phyloP scores from a whole-genome alignment of 768 basidiomycete species.

The Rhodocollybia butyracea region DNA sequence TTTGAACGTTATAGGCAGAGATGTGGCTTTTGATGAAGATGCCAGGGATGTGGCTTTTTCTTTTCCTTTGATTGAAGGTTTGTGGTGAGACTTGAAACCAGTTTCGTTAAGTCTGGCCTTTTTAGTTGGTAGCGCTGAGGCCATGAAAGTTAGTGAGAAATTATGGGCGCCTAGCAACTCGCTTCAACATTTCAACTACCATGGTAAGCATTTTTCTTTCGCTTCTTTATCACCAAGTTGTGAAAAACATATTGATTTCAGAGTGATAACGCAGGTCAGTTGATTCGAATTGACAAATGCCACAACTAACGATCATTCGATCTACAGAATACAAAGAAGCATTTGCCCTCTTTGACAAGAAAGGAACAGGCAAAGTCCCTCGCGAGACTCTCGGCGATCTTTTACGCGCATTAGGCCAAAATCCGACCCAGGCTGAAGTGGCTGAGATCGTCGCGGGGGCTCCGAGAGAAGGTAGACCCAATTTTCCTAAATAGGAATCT shows the following conservation, averaged over 20 bases:
- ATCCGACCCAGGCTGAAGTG: slow-evolving; percentile 99
- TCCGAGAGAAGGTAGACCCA: slow-evolving; percentile 66
- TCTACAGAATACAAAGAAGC: slow-evolving; percentile 91
- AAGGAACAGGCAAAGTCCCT: slow-evolving; percentile 87
- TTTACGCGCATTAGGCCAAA: slow-evolving; percentile 91
- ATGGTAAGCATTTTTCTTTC: slow-evolving; percentile 3
- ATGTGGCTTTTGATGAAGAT: slow-evolving; percentile 1
- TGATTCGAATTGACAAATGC: background rate
- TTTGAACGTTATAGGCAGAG: slow-evolving; percentile 67
- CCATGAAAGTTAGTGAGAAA: too few species aligned
- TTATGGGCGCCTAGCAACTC: too few species aligned
- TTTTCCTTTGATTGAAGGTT: slow-evolving; percentile 19
- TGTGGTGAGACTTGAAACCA: too few species aligned
- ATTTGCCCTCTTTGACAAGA: slow-evolving; percentile 97
- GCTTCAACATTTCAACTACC: background rate
- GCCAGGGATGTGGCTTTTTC: slow-evolving; percentile 12
- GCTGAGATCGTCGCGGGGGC: slow-evolving; percentile 70
- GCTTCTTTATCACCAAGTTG: background rate
- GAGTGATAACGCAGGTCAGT: slow-evolving; percentile 40
- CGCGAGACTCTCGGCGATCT: slow-evolving; percentile 89
- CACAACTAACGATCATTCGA: background rate
- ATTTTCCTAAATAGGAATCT: background rate
- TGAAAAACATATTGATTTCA: slow-evolving; percentile 2
- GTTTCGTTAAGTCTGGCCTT: too few species aligned
- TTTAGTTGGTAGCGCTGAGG: too few species aligned